Percentiles rank a stretch among this genome's conserved stretches.
phyloP scores from a whole-genome alignment of 2,329 filamentous ascomycete genomes.

The Elsinoe australis region DNA sequence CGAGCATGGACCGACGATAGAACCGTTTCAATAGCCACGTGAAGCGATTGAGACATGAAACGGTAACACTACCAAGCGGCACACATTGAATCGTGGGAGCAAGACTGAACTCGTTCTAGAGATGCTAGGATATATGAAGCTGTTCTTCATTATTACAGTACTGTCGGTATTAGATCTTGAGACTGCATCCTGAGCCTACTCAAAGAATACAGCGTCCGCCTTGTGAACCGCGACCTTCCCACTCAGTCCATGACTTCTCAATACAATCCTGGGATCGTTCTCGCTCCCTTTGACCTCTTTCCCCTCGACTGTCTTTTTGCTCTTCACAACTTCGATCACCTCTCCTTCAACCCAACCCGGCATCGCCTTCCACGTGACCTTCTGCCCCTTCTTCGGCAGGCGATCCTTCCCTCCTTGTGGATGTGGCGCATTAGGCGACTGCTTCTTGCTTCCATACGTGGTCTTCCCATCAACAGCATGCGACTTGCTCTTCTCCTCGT shows the following conservation, averaged over 20 bases:
- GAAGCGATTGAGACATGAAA: background rate
- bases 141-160: background rate
- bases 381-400: constrained; percentile 36
- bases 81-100: no score
- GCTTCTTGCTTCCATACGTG: constrained; percentile 28
- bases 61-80: no score
- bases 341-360: constrained; percentile 36
- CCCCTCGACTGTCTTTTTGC: constrained; percentile 36
- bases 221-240: constrained; percentile 40
- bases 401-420: constrained; percentile 29
- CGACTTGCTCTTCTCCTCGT: constrained; percentile 23
- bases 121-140: background rate
- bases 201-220: constrained; percentile 38
- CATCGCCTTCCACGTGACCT: constrained; percentile 36
- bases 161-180: background rate
- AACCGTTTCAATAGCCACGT: background rate
- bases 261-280: constrained; percentile 36
- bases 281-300: constrained; percentile 28
- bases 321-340: constrained; percentile 37
- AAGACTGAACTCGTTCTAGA: no score
- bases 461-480: constrained; percentile 24
- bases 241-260: constrained; percentile 32
- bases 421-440: constrained; percentile 26
- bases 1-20: no score
- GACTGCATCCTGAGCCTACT: no score